A percentile compares a stretch with the other conserved stretches of the same genome.
Evolutionary conservation across 495 filamentous ascomycete genomes (phyloP).

Genomic region (Penicillium robsamsonii): DNA sequence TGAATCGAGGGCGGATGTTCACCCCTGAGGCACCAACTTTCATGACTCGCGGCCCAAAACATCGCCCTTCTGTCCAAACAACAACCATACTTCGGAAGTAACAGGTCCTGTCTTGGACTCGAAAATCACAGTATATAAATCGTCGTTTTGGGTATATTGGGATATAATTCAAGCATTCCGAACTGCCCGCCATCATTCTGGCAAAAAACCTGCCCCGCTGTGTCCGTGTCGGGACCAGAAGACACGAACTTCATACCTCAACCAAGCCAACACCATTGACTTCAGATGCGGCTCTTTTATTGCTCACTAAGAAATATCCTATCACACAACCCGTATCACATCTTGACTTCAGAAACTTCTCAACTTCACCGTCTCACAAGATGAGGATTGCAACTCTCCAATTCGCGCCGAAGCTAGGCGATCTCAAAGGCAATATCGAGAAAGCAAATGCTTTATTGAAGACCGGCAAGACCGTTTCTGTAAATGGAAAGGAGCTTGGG

Average conservation of each 20-base stretch:
- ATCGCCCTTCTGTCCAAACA: not conserved
- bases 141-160: not conserved
- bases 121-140: not conserved
- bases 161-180: not conserved
- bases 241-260: slow-evolving; percentile 5
- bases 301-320: too few relatives aligned
- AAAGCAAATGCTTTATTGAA: slow-evolving; percentile 70
- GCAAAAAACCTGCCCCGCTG: not conserved
- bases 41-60: not conserved
- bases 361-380: slow-evolving; percentile 16
- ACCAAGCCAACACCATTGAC: not conserved
- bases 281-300: not conserved
- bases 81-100: not conserved
- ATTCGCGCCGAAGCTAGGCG: slow-evolving; percentile 70
- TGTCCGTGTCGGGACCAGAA: slow-evolving; percentile 13
- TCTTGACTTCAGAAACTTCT: slow-evolving; percentile 10
- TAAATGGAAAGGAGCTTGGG: slow-evolving; percentile 5
- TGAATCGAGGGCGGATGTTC: not conserved
- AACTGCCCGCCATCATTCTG: slow-evolving; percentile 15
- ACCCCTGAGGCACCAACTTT: slow-evolving; percentile 2
- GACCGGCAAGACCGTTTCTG: slow-evolving; percentile 26
- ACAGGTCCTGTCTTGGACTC: not conserved
- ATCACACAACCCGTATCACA: not conserved
- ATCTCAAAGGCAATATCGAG: slow-evolving; percentile 71
- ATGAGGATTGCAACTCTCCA: slow-evolving; percentile 86